Evolutionary conservation across 805 yeast species (phyloP).

Genomic region (Nakazawaea peltata): DNA sequence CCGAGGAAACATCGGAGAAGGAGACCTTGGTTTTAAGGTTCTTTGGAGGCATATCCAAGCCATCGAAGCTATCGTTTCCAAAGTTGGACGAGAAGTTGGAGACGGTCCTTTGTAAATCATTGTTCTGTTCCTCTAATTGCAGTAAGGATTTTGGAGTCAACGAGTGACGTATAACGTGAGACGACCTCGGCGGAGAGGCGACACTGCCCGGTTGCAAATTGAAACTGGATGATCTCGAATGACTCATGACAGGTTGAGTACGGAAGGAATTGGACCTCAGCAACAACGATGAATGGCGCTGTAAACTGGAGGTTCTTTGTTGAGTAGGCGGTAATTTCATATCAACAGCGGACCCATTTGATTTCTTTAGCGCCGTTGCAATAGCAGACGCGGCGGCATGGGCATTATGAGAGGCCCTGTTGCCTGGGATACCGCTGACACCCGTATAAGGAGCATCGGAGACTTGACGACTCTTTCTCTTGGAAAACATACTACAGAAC

Average conservation of each 20-base stretch:
- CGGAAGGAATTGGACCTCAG: background rate
- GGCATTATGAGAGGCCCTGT: slow-evolving; percentile 38
- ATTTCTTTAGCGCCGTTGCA: slow-evolving; percentile 37
- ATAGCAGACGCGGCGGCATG: slow-evolving; percentile 57
- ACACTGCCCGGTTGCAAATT: slow-evolving; percentile 10
- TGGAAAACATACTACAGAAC: slow-evolving; percentile 11
- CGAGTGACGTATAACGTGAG: slow-evolving; percentile 5
- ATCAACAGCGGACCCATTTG: slow-evolving; percentile 22
- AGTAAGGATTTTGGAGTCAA: slow-evolving; percentile 16
- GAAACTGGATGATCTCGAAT: slow-evolving; percentile 13
- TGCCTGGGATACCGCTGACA: slow-evolving; percentile 12
- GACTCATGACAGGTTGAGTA: slow-evolving; percentile 12
- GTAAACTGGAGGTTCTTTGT: slow-evolving; percentile 16
- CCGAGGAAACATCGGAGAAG: slow-evolving; percentile 12
- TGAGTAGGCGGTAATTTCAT: slow-evolving; percentile 25
- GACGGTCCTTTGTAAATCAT: slow-evolving; percentile 1
- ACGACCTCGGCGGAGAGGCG: background rate
- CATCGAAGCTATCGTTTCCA: background rate
- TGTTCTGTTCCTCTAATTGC: slow-evolving; percentile 7
- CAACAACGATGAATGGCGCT: slow-evolving; percentile 10
- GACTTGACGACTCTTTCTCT: slow-evolving; percentile 10
- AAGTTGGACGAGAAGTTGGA: slow-evolving; percentile 1
- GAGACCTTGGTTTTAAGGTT: slow-evolving; percentile 15
- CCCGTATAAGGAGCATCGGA: slow-evolving; percentile 12
- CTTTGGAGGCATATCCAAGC: background rate